phyloP scores from a whole-genome alignment of 805 yeast genomes.

The Lipomyces lipofer region DNA sequence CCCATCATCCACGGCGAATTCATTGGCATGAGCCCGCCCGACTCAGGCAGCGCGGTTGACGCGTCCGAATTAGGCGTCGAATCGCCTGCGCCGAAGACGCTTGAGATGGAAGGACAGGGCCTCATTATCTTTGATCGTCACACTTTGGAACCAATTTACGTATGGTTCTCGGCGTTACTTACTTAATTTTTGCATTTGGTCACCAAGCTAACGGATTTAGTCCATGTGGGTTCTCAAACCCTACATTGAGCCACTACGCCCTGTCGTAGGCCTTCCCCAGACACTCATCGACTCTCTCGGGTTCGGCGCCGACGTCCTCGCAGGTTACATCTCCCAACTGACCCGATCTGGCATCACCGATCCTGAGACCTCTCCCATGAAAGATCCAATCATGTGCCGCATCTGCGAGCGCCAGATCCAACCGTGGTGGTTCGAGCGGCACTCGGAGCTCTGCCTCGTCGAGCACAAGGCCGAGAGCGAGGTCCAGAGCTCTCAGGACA shows the following conservation, averaged over 20 bases:
- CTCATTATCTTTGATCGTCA: conserved; percentile 67
- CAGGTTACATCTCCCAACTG: conserved; percentile 64
- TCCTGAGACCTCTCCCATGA: conserved; percentile 42
- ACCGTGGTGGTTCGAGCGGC: conserved; percentile 94
- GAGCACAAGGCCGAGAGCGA: conserved; percentile 83
- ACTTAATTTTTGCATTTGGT: not conserved
- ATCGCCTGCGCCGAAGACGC: not conserved
- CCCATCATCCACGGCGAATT: conserved; percentile 7
- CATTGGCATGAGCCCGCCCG: conserved; percentile 4
- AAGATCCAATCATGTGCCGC: conserved; percentile 62
- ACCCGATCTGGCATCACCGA: conserved; percentile 65
- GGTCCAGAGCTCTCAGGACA: conserved; percentile 73
- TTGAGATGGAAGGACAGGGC: conserved; percentile 90
- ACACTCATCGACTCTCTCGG: conserved; percentile 76
- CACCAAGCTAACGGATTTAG: conserved; percentile 20
- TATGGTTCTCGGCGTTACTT: conserved; percentile 20
- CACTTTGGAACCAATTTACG: conserved; percentile 62
- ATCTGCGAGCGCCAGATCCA: conserved; percentile 91
- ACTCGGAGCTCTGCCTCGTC: conserved; percentile 79
- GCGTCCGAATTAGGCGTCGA: not conserved
- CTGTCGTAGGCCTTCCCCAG: conserved; percentile 68
- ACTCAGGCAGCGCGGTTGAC: not conserved
- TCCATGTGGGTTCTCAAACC: conserved; percentile 94
- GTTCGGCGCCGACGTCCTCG: conserved; percentile 83
- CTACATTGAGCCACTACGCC: conserved; percentile 58